phyloP scores from a whole-genome alignment of 1,284 basidiomycete genomes.

The Lentinus polychrous region DNA sequence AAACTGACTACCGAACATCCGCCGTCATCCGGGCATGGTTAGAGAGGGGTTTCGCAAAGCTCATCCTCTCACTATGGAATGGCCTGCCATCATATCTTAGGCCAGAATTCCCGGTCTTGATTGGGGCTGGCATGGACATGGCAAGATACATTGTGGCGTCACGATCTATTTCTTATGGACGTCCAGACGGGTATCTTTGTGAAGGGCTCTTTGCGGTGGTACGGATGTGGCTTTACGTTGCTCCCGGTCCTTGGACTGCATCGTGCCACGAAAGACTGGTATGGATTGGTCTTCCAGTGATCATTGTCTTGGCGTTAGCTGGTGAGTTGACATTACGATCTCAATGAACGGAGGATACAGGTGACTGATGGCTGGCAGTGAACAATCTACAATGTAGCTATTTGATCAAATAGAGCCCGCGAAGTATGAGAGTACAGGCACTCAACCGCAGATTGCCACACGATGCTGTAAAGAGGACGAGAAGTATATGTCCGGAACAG shows the following conservation, averaged over 20 bases:
- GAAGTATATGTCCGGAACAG: too few species aligned
- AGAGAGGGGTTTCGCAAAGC: constrained; percentile 9
- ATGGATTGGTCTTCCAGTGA: too few species aligned
- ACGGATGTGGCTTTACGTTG: constrained; percentile 17
- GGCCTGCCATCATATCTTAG: constrained; percentile 8
- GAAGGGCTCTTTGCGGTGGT: constrained; percentile 17
- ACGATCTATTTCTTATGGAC: constrained; percentile 16
- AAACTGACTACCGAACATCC: background rate
- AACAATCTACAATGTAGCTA: too few species aligned
- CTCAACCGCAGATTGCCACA: too few species aligned
- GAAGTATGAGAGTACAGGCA: too few species aligned
- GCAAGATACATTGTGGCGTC: constrained; percentile 22
- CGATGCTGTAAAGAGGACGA: too few species aligned
- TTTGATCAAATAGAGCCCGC: too few species aligned
- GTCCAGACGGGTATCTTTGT: constrained; percentile 13
- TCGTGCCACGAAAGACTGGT: too few species aligned
- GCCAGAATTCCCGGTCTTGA: constrained; percentile 17
- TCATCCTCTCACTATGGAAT: constrained; percentile 13
- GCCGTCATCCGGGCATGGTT: constrained; percentile 8
- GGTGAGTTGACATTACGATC: too few species aligned
- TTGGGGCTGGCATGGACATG: constrained; percentile 21
- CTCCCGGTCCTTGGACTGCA: constrained; percentile 11
- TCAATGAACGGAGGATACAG: too few species aligned
- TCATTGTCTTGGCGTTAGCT: too few species aligned
- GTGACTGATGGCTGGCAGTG: too few species aligned